These are phyloP conservation scores for Lasiodiplodia gonubiensis DNA, from an alignment of 2,329 filamentous ascomycete genomes.

Conservation along the genomic window DNA sequence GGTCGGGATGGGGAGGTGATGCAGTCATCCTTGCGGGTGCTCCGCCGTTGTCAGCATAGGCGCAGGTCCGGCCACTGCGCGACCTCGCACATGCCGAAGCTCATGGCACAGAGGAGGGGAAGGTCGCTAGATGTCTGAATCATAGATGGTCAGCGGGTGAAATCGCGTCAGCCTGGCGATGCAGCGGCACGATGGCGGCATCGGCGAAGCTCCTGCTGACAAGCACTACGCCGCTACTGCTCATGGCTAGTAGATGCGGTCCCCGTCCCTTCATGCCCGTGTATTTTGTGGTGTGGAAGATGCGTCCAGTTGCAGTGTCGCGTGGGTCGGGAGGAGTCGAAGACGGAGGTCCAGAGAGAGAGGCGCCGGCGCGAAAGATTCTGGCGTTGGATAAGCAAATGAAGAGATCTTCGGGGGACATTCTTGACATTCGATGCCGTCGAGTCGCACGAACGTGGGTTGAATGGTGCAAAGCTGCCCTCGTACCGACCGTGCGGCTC, in stretches of 20 bases:
- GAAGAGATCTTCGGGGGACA: not conserved
- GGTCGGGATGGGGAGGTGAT: not conserved
- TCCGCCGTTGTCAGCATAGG: not conserved
- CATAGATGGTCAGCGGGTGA: too few relatives aligned
- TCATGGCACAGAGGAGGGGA: too few relatives aligned
- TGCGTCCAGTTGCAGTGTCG: not conserved
- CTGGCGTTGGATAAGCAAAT: not conserved
- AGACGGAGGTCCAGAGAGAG: not conserved
- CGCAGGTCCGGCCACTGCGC: too few relatives aligned
- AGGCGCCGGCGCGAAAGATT: not conserved
- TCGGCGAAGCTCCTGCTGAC: too few relatives aligned
- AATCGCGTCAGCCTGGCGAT: too few relatives aligned
- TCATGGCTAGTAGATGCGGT: not conserved
- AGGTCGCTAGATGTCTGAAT: too few relatives aligned
- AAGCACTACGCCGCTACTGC: not conserved
- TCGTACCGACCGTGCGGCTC: not conserved
- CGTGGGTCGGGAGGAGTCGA: not conserved
- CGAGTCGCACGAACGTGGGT: rapidly evolving
- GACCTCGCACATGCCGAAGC: too few relatives aligned
- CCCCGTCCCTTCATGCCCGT: not conserved
- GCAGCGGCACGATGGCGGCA: too few relatives aligned
- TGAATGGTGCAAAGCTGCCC: not conserved
- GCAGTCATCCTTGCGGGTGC: not conserved
- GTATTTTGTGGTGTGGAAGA: not conserved
- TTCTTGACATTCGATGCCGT: not conserved